Evolutionary conservation across 768 basidiomycete species (phyloP).

Genomic region (Suillus occidentalis): DNA sequence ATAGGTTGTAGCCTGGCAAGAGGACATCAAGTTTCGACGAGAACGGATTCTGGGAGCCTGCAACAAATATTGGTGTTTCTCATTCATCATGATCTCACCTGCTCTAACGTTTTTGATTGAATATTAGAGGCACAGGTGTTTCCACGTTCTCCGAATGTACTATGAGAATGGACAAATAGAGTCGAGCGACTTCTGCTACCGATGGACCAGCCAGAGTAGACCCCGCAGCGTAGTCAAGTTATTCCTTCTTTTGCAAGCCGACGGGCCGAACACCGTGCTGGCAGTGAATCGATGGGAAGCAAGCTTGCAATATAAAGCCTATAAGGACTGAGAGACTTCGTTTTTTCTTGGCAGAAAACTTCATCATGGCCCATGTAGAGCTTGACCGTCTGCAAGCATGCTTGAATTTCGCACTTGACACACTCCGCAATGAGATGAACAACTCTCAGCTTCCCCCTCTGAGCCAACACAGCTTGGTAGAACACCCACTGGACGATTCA

Average conservation of each 20-base stretch:
- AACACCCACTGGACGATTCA: conserved; percentile 4
- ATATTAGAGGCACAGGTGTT: background rate
- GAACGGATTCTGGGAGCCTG: background rate
- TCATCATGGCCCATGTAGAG: background rate
- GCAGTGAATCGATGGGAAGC: background rate
- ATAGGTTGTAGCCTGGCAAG: background rate
- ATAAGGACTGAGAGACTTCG: background rate
- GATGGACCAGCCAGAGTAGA: background rate
- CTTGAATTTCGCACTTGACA: conserved; percentile 2
- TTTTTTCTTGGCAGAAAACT: background rate
- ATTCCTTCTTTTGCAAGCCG: background rate
- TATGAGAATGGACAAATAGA: background rate
- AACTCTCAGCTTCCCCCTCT: background rate
- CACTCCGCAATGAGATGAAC: conserved; percentile 4
- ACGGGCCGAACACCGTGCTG: background rate
- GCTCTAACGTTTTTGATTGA: background rate
- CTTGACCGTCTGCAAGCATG: conserved; percentile 1
- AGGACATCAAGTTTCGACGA: background rate
- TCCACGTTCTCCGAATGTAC: background rate
- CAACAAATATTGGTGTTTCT: background rate
- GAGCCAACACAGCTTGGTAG: background rate
- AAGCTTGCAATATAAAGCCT: background rate
- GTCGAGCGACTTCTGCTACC: background rate
- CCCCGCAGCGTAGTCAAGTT: background rate
- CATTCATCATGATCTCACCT: background rate